Evolutionary conservation across 2,329 filamentous ascomycete species (phyloP).

Genomic region (Gliomastix tumulicola): DNA sequence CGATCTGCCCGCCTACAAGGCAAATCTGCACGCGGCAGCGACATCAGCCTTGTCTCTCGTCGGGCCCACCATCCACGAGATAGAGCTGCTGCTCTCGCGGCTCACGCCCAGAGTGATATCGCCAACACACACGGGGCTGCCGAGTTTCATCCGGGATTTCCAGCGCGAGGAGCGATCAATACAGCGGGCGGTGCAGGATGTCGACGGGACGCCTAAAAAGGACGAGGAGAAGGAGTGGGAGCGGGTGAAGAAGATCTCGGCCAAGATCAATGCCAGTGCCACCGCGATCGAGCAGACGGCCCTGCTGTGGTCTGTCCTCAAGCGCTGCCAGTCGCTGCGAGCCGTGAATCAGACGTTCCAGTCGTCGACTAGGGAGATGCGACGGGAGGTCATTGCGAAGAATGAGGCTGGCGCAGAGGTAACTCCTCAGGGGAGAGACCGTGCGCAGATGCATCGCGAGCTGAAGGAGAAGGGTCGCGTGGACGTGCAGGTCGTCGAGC

Average conservation of each 20-base stretch:
- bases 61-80: background rate
- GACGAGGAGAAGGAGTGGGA: background rate
- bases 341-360: slow-evolving; percentile 23
- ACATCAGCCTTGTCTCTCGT: no score
- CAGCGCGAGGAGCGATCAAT: background rate
- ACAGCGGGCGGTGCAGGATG: background rate
- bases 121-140: background rate
- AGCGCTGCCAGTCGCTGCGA: slow-evolving; percentile 19
- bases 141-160: background rate
- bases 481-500: slow-evolving; percentile 26
- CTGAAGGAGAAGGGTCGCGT: slow-evolving; percentile 24
- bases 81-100: background rate
- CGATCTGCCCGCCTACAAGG: no score
- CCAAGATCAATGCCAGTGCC: slow-evolving; percentile 14
- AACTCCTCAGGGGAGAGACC: slow-evolving; percentile 6
- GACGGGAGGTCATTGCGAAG: slow-evolving; percentile 12
- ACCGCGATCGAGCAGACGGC: slow-evolving; percentile 12
- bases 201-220: background rate
- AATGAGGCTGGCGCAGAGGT: background rate
- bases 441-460: slow-evolving; percentile 16
- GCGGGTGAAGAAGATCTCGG: slow-evolving; percentile 6
- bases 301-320: slow-evolving; percentile 22
- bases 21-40: no score
- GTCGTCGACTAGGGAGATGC: slow-evolving; percentile 16
- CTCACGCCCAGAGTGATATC: background rate